phyloP scores from a whole-genome alignment of 2,329 filamentous ascomycete genomes.

The Cryphonectria radicalis region DNA sequence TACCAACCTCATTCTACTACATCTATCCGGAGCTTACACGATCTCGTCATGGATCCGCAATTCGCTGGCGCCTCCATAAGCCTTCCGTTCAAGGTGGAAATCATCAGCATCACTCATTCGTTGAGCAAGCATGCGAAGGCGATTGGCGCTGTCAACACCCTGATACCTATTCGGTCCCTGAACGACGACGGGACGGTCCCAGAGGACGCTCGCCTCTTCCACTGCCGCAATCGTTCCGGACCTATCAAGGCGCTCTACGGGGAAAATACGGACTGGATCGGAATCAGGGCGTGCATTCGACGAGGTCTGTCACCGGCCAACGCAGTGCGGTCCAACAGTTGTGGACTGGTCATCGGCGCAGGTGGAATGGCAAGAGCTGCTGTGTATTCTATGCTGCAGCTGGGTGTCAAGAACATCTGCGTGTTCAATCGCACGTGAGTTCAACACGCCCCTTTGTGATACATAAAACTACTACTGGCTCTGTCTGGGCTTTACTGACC shows the following conservation, averaged over 20 bases:
- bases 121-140: slow-evolving; percentile 74
- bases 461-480: no score
- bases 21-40: slow-evolving; percentile 65
- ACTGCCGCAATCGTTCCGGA: slow-evolving; percentile 65
- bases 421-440: slow-evolving; percentile 70
- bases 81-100: slow-evolving; percentile 75
- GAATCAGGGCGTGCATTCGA: slow-evolving; percentile 73
- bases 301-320: slow-evolving; percentile 75
- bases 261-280: slow-evolving; percentile 83
- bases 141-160: slow-evolving; percentile 77
- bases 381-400: slow-evolving; percentile 76
- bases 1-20: slow-evolving; percentile 68
- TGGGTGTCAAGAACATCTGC: slow-evolving; percentile 76
- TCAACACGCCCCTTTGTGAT: background rate
- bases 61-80: slow-evolving; percentile 76
- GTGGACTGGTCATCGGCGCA: slow-evolving; percentile 65
- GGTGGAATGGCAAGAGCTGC: slow-evolving; percentile 80
- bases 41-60: slow-evolving; percentile 65
- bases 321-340: slow-evolving; percentile 59
- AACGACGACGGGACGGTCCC: slow-evolving; percentile 62
- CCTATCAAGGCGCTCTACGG: slow-evolving; percentile 73
- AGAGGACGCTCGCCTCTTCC: slow-evolving; percentile 55
- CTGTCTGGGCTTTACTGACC: background rate
- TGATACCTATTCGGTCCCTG: slow-evolving; percentile 70
- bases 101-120: slow-evolving; percentile 69